Percentiles rank a stretch among this genome's conserved stretches.
These are phyloP conservation scores for Auxenochlorella pyrenoidosa DNA, from an alignment of 139 green algal species.

Conservation along the genomic window DNA sequence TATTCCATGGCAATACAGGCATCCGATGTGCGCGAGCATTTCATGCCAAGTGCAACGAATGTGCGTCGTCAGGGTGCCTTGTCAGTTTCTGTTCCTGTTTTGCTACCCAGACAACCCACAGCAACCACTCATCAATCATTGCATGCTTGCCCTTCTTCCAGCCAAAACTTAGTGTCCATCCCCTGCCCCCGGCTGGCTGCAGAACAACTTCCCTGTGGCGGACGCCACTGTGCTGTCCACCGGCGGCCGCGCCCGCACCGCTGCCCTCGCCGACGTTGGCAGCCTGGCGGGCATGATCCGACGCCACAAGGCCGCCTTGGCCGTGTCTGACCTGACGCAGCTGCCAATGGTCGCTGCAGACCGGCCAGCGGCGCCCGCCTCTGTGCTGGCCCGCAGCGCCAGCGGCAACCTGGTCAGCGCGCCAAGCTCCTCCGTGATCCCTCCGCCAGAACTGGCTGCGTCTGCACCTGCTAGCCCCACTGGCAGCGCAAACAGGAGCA, in stretches of 20 bases:
- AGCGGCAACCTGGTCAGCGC: conserved; percentile 25
- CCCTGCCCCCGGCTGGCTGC: background rate
- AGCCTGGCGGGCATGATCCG: conserved; percentile 26
- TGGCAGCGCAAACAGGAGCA: too few species aligned
- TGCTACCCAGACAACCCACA: background rate
- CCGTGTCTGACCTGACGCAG: background rate
- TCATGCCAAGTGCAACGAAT: too few species aligned
- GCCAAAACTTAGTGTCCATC: background rate
- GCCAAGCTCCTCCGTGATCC: too few species aligned
- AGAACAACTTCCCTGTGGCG: conserved; percentile 24
- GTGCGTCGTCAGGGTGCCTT: too few species aligned
- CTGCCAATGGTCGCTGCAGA: background rate
- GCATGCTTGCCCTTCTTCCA: background rate
- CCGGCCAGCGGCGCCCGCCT: background rate
- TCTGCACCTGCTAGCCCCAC: too few species aligned
- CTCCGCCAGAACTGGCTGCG: too few species aligned
- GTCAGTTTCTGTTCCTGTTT: background rate
- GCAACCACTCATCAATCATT: background rate
- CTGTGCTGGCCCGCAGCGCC: conserved; percentile 3
- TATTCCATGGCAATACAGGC: too few species aligned
- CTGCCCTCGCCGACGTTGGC: background rate
- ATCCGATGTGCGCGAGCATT: too few species aligned
- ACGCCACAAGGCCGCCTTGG: background rate
- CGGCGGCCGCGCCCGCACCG: background rate
- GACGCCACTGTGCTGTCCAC: conserved; percentile 16